Conservation (phyloP, 345 rosid genomes). For the Gossypium rotundifolium region DNA sequence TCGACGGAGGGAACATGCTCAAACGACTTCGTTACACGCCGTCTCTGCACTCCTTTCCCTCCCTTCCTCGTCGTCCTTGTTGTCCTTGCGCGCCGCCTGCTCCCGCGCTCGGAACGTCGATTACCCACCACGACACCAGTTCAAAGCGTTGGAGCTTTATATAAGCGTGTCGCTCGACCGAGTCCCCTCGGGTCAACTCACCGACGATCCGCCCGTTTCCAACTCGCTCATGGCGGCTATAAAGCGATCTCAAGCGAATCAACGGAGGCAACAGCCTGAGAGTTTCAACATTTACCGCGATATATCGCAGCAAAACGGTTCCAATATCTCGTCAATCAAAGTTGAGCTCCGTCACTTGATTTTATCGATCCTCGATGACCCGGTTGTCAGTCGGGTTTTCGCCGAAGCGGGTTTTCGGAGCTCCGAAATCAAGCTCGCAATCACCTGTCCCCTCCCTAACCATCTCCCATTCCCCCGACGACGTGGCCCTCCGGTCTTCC, state of each 20-base stretch:
- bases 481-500: constrained; percentile 51
- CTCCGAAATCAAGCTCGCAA: constrained; percentile 75
- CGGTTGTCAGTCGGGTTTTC: constrained; percentile 85
- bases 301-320: constrained; percentile 35
- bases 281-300: constrained; percentile 73
- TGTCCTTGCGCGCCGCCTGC: constrained; percentile 66
- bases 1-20: constrained; percentile 59
- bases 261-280: constrained; percentile 76
- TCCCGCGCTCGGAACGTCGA: constrained; percentile 63
- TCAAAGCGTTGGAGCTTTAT: constrained; percentile 80
- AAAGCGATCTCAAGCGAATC: constrained; percentile 90
- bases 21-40: constrained; percentile 88
- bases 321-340: constrained; percentile 43
- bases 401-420: constrained; percentile 87
- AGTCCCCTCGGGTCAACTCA: constrained; percentile 55
- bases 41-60: constrained; percentile 71
- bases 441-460: constrained; percentile 70
- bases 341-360: constrained; percentile 79
- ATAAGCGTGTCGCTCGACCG: constrained; percentile 79
- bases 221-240: constrained; percentile 98
- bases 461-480: constrained; percentile 45
- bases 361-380: constrained; percentile 80
- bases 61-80: constrained; percentile 36
- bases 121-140: constrained; percentile 68
- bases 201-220: constrained; percentile 66